Evolutionary conservation across 2,329 filamentous ascomycete species (phyloP).

Genomic region (Hypoxylon sp.): DNA sequence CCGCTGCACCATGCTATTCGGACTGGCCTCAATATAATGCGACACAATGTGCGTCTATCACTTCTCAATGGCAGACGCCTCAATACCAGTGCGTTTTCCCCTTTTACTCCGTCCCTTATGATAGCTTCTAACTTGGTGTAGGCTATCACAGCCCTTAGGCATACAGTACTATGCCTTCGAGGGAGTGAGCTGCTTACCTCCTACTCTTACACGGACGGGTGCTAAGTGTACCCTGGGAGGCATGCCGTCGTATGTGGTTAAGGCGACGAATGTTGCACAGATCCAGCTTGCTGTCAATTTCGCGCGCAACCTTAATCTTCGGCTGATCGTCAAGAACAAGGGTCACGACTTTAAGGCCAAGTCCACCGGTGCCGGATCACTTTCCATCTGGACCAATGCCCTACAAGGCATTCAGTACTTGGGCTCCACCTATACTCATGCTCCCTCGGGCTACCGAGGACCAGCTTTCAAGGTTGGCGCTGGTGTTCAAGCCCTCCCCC

Average conservation of each 20-base stretch:
- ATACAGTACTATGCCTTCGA: slow-evolving; percentile 58
- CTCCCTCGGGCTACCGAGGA: slow-evolving; percentile 52
- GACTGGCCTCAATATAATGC: slow-evolving; percentile 51
- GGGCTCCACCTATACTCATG: slow-evolving; percentile 50
- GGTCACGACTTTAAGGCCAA: slow-evolving; percentile 66
- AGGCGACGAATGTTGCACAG: slow-evolving; percentile 60
- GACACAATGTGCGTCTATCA: slow-evolving; percentile 50
- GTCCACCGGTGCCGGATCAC: slow-evolving; percentile 56
- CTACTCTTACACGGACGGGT: slow-evolving; percentile 45
- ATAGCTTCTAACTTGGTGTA: slow-evolving; percentile 1
- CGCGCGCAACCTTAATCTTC: slow-evolving; percentile 62
- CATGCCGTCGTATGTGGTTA: slow-evolving; percentile 60
- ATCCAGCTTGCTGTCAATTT: slow-evolving; percentile 64
- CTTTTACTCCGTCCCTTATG: neutral
- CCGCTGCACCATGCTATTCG: slow-evolving; percentile 55
- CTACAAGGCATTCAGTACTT: slow-evolving; percentile 54
- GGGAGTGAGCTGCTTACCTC: slow-evolving; percentile 49
- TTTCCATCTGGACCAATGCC: slow-evolving; percentile 58
- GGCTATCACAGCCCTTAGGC: slow-evolving; percentile 53
- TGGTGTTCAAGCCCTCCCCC: slow-evolving; percentile 67
- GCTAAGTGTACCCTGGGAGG: slow-evolving; percentile 59
- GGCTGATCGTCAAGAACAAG: slow-evolving; percentile 66
- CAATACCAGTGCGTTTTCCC: slow-evolving; percentile 46
- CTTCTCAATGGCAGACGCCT: slow-evolving; percentile 51
- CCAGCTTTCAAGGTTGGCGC: slow-evolving; percentile 69